Conservation (phyloP, 2,329 filamentous ascomycete species). For the Ophioceras dolichostomum region DNA sequence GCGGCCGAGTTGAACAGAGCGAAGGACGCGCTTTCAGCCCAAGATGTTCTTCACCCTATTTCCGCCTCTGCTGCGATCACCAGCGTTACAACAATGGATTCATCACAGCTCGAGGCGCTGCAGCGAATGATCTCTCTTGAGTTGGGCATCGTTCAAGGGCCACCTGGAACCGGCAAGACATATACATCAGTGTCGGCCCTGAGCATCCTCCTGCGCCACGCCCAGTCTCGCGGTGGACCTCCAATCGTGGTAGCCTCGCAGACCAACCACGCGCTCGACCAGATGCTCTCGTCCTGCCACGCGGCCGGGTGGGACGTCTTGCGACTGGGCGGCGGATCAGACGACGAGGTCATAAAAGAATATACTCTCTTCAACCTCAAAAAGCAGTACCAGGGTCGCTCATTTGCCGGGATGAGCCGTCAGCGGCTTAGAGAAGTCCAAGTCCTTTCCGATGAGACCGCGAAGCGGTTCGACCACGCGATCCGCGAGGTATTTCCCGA, state of each 20-base stretch:
- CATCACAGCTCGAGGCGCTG: conserved; percentile 58
- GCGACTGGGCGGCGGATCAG: conserved; percentile 52
- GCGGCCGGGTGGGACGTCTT: conserved; percentile 40
- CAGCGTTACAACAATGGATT: conserved; percentile 40
- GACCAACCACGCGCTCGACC: conserved; percentile 84
- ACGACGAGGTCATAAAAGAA: conserved; percentile 15
- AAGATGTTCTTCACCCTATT: conserved; percentile 10
- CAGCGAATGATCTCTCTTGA: conserved; percentile 57
- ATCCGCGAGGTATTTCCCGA: no score
- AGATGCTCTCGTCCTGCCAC: conserved; percentile 56
- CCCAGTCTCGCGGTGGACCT: conserved; percentile 39
- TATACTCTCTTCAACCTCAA: conserved; percentile 39
- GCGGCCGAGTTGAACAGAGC: neutral
- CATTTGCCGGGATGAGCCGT: no score
- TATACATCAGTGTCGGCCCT: conserved; percentile 66
- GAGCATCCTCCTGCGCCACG: conserved; percentile 49
- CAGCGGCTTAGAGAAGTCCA: no score
- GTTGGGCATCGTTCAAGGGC: conserved; percentile 71
- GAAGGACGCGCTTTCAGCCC: conserved; percentile 5
- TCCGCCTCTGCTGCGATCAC: conserved; percentile 11
- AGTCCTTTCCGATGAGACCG: conserved; percentile 26
- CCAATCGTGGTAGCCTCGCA: conserved; percentile 74
- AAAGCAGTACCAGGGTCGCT: conserved; percentile 3
- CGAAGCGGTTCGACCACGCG: no score
- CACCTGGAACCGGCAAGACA: conserved; percentile 67